Evolutionary conservation across 805 yeast species (phyloP).

Genomic region (Candida odintsovae): DNA sequence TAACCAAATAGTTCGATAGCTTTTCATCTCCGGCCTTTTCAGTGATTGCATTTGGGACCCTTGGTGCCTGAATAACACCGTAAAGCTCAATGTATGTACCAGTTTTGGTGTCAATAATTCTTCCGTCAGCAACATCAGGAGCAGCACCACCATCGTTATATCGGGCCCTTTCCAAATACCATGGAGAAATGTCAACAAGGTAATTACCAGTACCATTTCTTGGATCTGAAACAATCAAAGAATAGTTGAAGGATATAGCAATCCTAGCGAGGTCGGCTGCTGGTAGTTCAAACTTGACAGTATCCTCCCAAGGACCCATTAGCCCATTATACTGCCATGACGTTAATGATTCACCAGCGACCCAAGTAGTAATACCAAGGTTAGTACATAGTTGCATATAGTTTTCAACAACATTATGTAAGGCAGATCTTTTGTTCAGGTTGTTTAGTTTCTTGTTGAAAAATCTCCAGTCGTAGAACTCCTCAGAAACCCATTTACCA

Average conservation of each 20-base stretch:
- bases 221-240: conserved; percentile 40
- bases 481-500: conserved; percentile 25
- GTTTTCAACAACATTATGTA: conserved; percentile 40
- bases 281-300: conserved; percentile 46
- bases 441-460: conserved; percentile 40
- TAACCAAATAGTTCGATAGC: conserved; percentile 25
- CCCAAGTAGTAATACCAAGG: conserved; percentile 39
- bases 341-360: conserved; percentile 42
- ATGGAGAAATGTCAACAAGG: conserved; percentile 43
- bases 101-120: conserved; percentile 55
- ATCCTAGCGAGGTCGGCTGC: conserved; percentile 40
- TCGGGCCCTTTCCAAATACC: conserved; percentile 41
- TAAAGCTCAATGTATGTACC: conserved; percentile 57
- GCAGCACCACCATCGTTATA: conserved; percentile 42
- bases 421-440: conserved; percentile 35
- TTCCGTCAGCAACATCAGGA: conserved; percentile 41
- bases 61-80: conserved; percentile 31
- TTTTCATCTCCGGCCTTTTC: conserved; percentile 9
- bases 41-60: conserved; percentile 13
- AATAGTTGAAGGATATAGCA: conserved; percentile 41
- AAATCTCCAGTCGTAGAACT: conserved; percentile 63
- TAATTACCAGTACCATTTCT: conserved; percentile 39
- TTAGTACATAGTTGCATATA: conserved; percentile 41
- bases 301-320: conserved; percentile 48
- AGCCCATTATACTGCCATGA: conserved; percentile 49